A percentile compares a stretch with the other conserved stretches of the same genome.
Conservation (phyloP, 768 basidiomycete species). For the Rhizopogon vinicolor region DNA sequence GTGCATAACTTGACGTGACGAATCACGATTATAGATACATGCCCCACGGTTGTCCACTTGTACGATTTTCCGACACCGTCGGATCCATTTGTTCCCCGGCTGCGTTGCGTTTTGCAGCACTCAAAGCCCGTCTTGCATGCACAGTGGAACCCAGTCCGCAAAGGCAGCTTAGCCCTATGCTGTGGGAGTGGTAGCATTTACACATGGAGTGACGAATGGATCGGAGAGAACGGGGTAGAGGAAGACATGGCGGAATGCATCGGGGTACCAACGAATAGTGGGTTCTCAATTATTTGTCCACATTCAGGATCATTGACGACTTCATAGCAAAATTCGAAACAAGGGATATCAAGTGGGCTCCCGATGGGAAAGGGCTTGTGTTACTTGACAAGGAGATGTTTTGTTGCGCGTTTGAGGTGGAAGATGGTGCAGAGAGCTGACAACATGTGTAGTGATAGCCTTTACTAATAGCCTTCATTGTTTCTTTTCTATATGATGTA, state of each 20-base stretch:
- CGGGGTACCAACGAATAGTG: slow-evolving; percentile 82
- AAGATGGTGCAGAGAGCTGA: slow-evolving; percentile 22
- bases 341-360: slow-evolving; percentile 71
- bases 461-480: background rate
- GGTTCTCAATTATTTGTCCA: slow-evolving; percentile 7
- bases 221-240: slow-evolving; percentile 52
- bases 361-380: slow-evolving; percentile 79
- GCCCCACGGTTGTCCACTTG: slow-evolving; percentile 61
- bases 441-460: background rate
- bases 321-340: slow-evolving; percentile 64
- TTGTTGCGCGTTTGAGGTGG: slow-evolving; percentile 83
- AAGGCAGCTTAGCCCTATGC: slow-evolving; percentile 62
- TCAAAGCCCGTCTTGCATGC: slow-evolving; percentile 57
- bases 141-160: slow-evolving; percentile 83
- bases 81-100: slow-evolving; percentile 51
- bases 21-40: slow-evolving; percentile 41
- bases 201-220: slow-evolving; percentile 83
- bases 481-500: background rate
- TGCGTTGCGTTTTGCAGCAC: slow-evolving; percentile 69
- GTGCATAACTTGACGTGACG: slow-evolving; percentile 4
- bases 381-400: slow-evolving; percentile 75
- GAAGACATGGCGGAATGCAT: slow-evolving; percentile 87
- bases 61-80: slow-evolving; percentile 66
- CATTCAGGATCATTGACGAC: background rate
- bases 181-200: slow-evolving; percentile 66